phyloP scores from a whole-genome alignment of 306 rosid genomes.

The Aeschynomene evenia region DNA sequence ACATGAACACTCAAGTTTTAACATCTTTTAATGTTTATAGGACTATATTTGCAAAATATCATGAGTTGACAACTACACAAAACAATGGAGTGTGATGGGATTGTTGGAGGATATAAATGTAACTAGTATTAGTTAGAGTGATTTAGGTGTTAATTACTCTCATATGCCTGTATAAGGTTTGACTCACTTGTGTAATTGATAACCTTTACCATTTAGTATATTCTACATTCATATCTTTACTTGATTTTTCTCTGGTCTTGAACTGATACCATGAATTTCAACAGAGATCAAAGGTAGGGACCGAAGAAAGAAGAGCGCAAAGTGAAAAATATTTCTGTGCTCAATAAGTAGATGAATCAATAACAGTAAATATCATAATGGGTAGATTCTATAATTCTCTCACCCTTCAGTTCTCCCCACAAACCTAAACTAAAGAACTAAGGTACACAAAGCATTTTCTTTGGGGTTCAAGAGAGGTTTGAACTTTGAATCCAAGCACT shows the following conservation, averaged over 20 bases:
- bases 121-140: too few species aligned
- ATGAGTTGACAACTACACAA: neutral
- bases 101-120: too few species aligned
- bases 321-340: neutral
- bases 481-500: too few species aligned
- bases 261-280: too few species aligned
- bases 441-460: neutral
- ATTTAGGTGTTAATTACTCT: too few species aligned
- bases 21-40: neutral
- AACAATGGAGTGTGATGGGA: neutral
- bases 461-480: too few species aligned
- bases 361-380: neutral
- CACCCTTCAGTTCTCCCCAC: neutral
- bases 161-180: too few species aligned
- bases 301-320: neutral
- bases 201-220: too few species aligned
- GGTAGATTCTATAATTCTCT: conserved; percentile 3
- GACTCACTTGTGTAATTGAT: too few species aligned
- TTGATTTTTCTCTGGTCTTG: too few species aligned
- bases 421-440: neutral
- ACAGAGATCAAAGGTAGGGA: conserved; percentile 20
- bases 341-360: neutral
- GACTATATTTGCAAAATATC: conserved; percentile 7
- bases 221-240: too few species aligned
- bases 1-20: neutral